Conservation (phyloP, 2,329 filamentous ascomycete species). For the Monosporascus sp. region DNA sequence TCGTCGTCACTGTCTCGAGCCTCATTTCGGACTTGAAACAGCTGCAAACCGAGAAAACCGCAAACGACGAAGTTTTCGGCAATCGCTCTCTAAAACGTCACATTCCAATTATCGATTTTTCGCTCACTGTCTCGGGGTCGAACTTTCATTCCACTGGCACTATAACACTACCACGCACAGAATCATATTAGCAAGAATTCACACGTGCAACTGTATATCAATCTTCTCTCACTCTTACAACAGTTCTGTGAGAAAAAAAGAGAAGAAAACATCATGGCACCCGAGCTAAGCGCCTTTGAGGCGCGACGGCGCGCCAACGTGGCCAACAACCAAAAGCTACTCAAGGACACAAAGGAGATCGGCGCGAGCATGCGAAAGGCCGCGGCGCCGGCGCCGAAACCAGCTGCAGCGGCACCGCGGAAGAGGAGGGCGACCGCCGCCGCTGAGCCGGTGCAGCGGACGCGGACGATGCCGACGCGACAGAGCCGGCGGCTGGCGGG, state of each 20-base stretch:
- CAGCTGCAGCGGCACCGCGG: slow-evolving; percentile 34
- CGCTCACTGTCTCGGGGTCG: no score
- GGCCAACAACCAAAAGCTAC: slow-evolving; percentile 69
- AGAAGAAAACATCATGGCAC: slow-evolving; percentile 37
- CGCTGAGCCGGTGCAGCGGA: slow-evolving; percentile 43
- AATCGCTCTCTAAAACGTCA: not conserved
- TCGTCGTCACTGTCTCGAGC: slow-evolving; percentile 3
- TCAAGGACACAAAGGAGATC: slow-evolving; percentile 71
- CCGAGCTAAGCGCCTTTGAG: slow-evolving; percentile 77
- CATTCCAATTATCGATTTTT: not conserved
- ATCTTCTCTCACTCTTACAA: not conserved
- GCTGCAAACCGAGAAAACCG: not conserved
- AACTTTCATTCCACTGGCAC: no score
- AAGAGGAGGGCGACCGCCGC: slow-evolving; percentile 24
- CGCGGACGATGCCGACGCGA: slow-evolving; percentile 45
- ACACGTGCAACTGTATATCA: not conserved
- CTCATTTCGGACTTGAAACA: not conserved
- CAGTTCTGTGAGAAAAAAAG: not conserved
- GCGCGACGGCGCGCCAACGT: slow-evolving; percentile 81
- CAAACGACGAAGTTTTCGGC: not conserved
- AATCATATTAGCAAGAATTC: no score
- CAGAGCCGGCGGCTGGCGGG: slow-evolving; percentile 56
- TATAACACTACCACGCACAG: no score
- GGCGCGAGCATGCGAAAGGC: slow-evolving; percentile 64
- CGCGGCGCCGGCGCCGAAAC: slow-evolving; percentile 44